Percentiles rank a stretch among this genome's conserved stretches.
Evolutionary conservation across 2,329 filamentous ascomycete genomes (phyloP).

Genomic region (Fusarium oxysporum): DNA sequence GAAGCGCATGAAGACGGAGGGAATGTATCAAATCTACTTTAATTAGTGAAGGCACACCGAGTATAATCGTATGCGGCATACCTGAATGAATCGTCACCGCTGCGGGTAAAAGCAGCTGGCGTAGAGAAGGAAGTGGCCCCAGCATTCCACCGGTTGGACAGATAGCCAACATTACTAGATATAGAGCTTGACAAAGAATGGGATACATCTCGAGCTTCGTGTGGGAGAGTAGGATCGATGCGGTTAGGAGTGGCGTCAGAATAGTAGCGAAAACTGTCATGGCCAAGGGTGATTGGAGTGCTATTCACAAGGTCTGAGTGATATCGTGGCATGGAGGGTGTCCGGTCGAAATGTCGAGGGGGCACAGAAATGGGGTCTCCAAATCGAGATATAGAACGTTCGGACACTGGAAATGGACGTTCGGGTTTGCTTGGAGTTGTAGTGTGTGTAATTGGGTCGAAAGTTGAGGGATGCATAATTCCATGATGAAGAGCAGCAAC

Average conservation of each 20-base stretch:
- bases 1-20: constrained; percentile 57
- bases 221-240: constrained; percentile 44
- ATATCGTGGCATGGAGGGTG: constrained; percentile 44
- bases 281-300: constrained; percentile 42
- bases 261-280: constrained; percentile 31
- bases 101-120: constrained; percentile 55
- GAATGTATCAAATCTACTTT: constrained; percentile 57
- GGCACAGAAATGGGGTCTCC: constrained; percentile 43
- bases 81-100: constrained; percentile 59
- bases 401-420: constrained; percentile 44
- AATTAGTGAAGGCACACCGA: constrained; percentile 9
- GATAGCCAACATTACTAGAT: constrained; percentile 60
- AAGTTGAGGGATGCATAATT: constrained; percentile 63
- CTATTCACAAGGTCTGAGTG: constrained; percentile 42
- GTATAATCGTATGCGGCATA: constrained; percentile 46
- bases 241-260: constrained; percentile 43
- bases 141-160: constrained; percentile 68
- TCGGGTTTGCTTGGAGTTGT: constrained; percentile 45
- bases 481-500: constrained; percentile 71
- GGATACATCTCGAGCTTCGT: constrained; percentile 44
- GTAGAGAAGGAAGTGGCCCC: constrained; percentile 63
- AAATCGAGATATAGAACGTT: constrained; percentile 43
- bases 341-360: constrained; percentile 41
- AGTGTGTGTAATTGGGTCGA: constrained; percentile 54
- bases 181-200: constrained; percentile 54